A percentile compares a stretch with the other conserved stretches of the same genome.
phyloP scores from a whole-genome alignment of 2,329 filamentous ascomycete genomes.

The Colletotrichum sp. region DNA sequence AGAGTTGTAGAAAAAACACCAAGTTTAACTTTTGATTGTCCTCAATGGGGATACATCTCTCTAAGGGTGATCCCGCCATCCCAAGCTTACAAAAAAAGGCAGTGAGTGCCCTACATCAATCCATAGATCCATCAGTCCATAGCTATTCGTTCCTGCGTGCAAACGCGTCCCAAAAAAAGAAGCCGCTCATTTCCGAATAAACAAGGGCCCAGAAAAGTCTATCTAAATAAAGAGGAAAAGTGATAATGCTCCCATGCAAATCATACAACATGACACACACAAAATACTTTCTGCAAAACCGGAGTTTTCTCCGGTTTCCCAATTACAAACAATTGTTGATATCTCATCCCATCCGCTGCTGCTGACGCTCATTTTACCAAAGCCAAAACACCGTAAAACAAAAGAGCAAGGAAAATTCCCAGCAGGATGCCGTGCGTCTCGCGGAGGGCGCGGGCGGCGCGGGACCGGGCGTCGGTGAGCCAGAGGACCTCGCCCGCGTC shows the following conservation, averaged over 20 bases:
- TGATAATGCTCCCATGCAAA: neutral
- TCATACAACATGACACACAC: neutral
- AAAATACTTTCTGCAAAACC: neutral
- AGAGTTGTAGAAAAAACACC: neutral
- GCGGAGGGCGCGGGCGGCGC: neutral
- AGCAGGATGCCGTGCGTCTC: conserved; percentile 20
- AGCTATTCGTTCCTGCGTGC: neutral
- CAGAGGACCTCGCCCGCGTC: conserved; percentile 52
- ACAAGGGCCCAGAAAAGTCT: conserved; percentile 4
- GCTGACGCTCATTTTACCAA: neutral
- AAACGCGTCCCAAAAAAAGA: neutral
- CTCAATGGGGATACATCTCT: neutral
- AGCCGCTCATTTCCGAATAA: neutral
- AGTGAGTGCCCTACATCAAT: neutral
- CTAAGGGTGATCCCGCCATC: neutral
- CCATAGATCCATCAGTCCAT: neutral
- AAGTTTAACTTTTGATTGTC: neutral
- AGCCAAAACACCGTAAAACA: neutral
- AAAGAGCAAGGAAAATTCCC: conserved; percentile 23
- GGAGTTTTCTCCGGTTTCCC: neutral
- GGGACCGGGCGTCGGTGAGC: conserved; percentile 38
- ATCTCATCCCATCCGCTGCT: neutral
- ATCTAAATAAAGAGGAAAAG: neutral
- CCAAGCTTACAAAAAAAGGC: neutral
- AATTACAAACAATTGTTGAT: neutral